Base-by-base conservation (phyloP, 192 early-diverging fungal genomes). In the Coemansia umbellata region DNA sequence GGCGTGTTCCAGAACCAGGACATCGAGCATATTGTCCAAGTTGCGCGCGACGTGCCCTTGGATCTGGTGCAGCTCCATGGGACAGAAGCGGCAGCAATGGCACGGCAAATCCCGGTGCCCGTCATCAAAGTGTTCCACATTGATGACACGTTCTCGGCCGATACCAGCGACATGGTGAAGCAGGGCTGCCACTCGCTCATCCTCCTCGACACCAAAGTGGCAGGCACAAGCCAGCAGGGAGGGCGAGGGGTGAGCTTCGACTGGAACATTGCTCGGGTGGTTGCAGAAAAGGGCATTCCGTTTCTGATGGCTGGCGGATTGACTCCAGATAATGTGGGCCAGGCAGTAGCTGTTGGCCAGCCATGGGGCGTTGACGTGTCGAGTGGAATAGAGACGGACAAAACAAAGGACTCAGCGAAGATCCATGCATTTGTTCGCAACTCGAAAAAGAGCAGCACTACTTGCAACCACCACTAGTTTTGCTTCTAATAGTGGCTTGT, bases 21-120 rank as follows among this genome's bases (percentile, higher is more conserved):
- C 1, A 52, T 90, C 18, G 87, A 87, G 37, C 68, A 92, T 47
- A 93, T 98, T 51, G 81, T 82, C 21, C 53, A 65, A 1, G 79
- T 87, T 6, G 85, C 83, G 4, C 55, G 70, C 15, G 60, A 60
- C 15, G 80, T 87, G 18, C 84, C 85, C 15, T 77, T 99, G 17
- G 95, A 99, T 66, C 40, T 96, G 28, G 87, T 97, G 15, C 97
- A 99, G 80, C 78, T 98, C 47, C 97, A 99, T 72, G 92, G 93
- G 1, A 64, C 79, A 26, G 94, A 95, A 70, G 66, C 66, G 60
- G 28, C 58, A 4, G 80, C 83, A 30, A 51, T 86, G 58, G 84
- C 88, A 1, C 75, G 57, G 32, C 81, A 89, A 36, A 71, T 95
- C 26, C 85, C 90, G 14, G 83, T 89, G 0, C 87, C 90, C 11